Evolutionary conservation across 768 basidiomycete species (phyloP).

Genomic region (Collybia sordida): DNA sequence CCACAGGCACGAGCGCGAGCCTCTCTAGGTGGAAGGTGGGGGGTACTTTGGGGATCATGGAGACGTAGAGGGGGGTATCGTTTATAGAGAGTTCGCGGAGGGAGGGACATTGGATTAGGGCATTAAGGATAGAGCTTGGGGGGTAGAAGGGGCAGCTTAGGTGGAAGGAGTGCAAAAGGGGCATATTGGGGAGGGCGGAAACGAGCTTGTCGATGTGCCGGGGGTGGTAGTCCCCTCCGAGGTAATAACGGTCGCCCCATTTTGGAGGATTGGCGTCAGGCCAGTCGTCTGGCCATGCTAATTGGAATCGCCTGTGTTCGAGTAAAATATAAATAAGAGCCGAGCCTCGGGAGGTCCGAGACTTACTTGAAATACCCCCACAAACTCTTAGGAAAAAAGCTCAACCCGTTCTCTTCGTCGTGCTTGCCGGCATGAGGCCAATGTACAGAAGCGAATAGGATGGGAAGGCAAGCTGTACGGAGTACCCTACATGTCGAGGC

Average conservation of each 20-base stretch:
- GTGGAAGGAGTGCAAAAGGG: constrained; percentile 30
- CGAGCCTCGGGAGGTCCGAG: background rate
- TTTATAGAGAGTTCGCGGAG: constrained; percentile 34
- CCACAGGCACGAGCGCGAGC: constrained; percentile 36
- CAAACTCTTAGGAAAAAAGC: constrained; percentile 37
- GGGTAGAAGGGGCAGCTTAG: constrained; percentile 40
- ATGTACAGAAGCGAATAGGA: constrained; percentile 32
- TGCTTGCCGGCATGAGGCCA: constrained; percentile 42
- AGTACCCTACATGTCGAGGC: constrained; percentile 24
- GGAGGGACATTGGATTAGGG: constrained; percentile 31
- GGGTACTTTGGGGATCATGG: constrained; percentile 30
- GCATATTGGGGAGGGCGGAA: constrained; percentile 35
- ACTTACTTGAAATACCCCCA: constrained; percentile 39
- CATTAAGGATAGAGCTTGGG: constrained; percentile 32
- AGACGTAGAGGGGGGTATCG: constrained; percentile 39
- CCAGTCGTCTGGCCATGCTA: constrained; percentile 47
- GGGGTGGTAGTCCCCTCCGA: constrained; percentile 32
- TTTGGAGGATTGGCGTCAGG: constrained; percentile 37
- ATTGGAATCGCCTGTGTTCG: constrained; percentile 31
- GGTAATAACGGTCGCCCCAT: constrained; percentile 36
- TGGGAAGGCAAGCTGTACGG: constrained; percentile 25
- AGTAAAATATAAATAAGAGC: background rate
- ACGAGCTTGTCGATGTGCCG: constrained; percentile 36
- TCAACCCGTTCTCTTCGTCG: constrained; percentile 31
- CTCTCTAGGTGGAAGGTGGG: constrained; percentile 29